Percentiles rank a stretch among this genome's conserved stretches.
These are phyloP conservation scores for Aspergillus sp. DNA, from an alignment of 2,329 filamentous ascomycete species.

Conservation along the genomic window DNA sequence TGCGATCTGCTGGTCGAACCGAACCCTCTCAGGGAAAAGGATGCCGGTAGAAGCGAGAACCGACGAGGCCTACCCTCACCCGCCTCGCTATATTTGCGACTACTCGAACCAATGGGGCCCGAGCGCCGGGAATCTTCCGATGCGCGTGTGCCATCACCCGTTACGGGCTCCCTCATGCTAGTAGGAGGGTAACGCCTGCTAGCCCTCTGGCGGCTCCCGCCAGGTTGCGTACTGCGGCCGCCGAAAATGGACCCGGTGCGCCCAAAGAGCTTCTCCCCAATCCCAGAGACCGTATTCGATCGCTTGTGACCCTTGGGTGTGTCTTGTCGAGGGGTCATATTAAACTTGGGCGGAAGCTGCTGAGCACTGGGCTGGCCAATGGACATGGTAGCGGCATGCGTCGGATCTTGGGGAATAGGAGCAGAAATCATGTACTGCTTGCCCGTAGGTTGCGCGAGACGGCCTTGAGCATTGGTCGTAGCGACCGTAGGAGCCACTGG, in stretches of 20 bases:
- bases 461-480: conserved; percentile 79
- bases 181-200: conserved; percentile 76
- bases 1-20: conserved; percentile 48
- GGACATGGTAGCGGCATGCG: conserved; percentile 43
- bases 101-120: conserved; percentile 57
- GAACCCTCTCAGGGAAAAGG: conserved; percentile 58
- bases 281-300: conserved; percentile 68
- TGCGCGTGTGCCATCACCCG: conserved; percentile 48
- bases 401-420: conserved; percentile 52
- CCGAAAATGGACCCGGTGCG: conserved; percentile 75
- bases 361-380: conserved; percentile 55
- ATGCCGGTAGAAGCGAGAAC: conserved; percentile 61
- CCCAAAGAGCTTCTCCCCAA: conserved; percentile 77
- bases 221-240: conserved; percentile 35
- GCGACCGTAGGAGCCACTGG: conserved; percentile 80
- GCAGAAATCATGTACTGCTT: conserved; percentile 66
- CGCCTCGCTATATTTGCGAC: conserved; percentile 62
- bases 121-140: conserved; percentile 70
- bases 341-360: conserved; percentile 51
- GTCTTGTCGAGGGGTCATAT: conserved; percentile 45
- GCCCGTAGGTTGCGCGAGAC: conserved; percentile 71
- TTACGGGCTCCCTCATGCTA: conserved; percentile 72
- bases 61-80: conserved; percentile 55
- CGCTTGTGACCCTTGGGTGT: conserved; percentile 52
- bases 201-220: conserved; percentile 37